These are phyloP conservation scores for Nosema granulosis DNA, from an alignment of 371 early-diverging fungal species.

Conservation along the genomic window DNA sequence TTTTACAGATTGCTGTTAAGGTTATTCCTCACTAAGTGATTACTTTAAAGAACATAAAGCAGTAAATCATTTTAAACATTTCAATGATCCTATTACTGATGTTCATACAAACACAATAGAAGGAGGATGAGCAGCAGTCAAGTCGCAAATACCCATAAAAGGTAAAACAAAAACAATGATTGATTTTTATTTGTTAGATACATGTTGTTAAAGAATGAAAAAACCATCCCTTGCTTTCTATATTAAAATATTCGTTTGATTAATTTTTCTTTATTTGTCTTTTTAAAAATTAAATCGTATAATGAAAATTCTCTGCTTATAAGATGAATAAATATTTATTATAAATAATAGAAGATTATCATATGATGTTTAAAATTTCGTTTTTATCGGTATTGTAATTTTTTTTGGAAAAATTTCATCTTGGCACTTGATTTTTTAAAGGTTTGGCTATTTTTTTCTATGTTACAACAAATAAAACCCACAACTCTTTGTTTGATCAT, in stretches of 20 bases:
- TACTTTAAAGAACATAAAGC: neutral
- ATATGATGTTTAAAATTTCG: too few species aligned
- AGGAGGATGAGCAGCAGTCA: neutral
- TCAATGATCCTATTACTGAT: neutral
- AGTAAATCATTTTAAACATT: neutral
- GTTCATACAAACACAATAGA: neutral
- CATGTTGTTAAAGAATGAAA: neutral
- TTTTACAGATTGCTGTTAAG: neutral
- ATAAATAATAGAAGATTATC: too few species aligned
- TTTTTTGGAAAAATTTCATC: too few species aligned
- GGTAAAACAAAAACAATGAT: neutral
- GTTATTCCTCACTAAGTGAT: neutral
- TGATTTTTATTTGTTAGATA: neutral
- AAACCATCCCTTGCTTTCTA: neutral
- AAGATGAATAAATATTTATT: too few species aligned
- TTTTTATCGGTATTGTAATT: too few species aligned
- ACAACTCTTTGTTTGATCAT: too few species aligned
- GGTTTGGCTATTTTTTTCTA: too few species aligned
- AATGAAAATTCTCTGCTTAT: too few species aligned
- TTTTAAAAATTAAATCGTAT: too few species aligned
- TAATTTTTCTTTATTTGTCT: too few species aligned
- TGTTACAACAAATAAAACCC: too few species aligned
- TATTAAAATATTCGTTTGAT: slow-evolving; percentile 1
- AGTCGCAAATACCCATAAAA: neutral
- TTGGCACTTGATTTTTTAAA: too few species aligned